Evolutionary conservation across 1,284 basidiomycete genomes (phyloP).

Genomic region (Laetiporus sulphureus): DNA sequence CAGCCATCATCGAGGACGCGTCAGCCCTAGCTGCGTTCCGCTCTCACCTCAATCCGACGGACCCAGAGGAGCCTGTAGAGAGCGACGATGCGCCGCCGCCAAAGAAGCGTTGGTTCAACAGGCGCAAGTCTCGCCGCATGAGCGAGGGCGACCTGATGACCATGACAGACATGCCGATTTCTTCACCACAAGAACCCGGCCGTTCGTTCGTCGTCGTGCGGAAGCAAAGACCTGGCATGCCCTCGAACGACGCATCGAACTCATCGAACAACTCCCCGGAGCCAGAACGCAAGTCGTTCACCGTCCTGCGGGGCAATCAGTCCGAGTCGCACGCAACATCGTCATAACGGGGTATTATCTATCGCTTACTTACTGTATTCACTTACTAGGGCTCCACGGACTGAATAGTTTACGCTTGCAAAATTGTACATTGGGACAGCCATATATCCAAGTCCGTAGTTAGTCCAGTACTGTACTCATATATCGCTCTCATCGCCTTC

Average conservation of each 20-base stretch:
- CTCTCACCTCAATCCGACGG: conserved; percentile 2
- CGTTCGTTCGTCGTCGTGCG: conserved; percentile 69
- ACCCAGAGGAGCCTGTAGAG: conserved; percentile 1
- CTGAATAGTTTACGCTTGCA: conserved; percentile 9
- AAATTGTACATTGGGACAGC: conserved; percentile 13
- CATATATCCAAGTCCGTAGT: conserved; percentile 11
- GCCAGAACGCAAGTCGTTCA: conserved; percentile 27
- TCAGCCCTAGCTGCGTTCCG: conserved; percentile 14
- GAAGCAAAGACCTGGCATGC: conserved; percentile 33
- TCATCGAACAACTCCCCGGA: conserved; percentile 10
- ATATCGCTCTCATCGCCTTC: conserved; percentile 22
- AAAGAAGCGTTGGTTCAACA: conserved; percentile 58
- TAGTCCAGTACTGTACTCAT: conserved; percentile 9
- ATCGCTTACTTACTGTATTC: conserved; percentile 6
- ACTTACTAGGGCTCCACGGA: conserved; percentile 10
- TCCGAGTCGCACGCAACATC: conserved; percentile 13
- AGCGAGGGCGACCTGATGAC: conserved; percentile 41
- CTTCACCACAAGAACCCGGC: conserved; percentile 29
- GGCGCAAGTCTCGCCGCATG: conserved; percentile 52
- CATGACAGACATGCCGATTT: conserved; percentile 16
- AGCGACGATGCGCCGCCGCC: conserved; percentile 17
- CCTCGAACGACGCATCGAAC: conserved; percentile 10
- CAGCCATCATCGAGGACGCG: conserved; percentile 66
- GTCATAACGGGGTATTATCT: conserved; percentile 6
- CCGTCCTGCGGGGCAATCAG: conserved; percentile 27